These are phyloP conservation scores for Rhodotorula kratochvilovae DNA, from an alignment of 768 basidiomycete genomes.

Conservation along the genomic window DNA sequence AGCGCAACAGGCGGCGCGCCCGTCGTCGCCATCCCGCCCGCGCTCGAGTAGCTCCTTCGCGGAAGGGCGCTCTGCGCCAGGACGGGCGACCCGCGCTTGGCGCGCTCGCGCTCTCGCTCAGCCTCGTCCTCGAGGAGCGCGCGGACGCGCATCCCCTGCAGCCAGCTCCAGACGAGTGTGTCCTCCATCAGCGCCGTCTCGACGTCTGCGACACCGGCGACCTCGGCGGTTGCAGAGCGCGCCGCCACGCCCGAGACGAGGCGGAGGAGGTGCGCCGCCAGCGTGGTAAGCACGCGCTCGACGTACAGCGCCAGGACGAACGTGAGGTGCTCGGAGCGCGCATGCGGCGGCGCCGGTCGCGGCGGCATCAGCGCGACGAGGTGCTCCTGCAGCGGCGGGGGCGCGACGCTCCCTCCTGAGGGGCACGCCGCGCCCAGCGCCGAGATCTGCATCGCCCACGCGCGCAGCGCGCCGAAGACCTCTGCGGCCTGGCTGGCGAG, in stretches of 20 bases:
- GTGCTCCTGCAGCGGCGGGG: neutral
- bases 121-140: conserved; percentile 16
- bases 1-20: neutral
- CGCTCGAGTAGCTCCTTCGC: neutral
- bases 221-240: conserved; percentile 72
- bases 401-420: conserved; percentile 30
- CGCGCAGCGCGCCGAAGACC: conserved; percentile 46
- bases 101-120: neutral
- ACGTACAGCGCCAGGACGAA: conserved; percentile 21
- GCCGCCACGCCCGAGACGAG: conserved; percentile 71
- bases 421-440: conserved; percentile 63
- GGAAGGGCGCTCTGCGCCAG: neutral
- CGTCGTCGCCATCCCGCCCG: neutral
- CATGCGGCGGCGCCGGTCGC: conserved; percentile 6
- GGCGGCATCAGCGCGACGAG: conserved; percentile 1
- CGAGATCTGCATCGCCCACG: conserved; percentile 61
- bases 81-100: neutral
- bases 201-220: conserved; percentile 60
- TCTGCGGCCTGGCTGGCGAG: conserved; percentile 32
- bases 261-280: conserved; percentile 67
- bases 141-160: conserved; percentile 63
- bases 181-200: conserved; percentile 88
- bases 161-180: conserved; percentile 73
- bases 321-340: conserved; percentile 16
- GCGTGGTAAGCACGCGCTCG: conserved; percentile 51